These are phyloP conservation scores for Curvularia eragrostidis DNA, from an alignment of 2,329 filamentous ascomycete genomes.

Conservation along the genomic window DNA sequence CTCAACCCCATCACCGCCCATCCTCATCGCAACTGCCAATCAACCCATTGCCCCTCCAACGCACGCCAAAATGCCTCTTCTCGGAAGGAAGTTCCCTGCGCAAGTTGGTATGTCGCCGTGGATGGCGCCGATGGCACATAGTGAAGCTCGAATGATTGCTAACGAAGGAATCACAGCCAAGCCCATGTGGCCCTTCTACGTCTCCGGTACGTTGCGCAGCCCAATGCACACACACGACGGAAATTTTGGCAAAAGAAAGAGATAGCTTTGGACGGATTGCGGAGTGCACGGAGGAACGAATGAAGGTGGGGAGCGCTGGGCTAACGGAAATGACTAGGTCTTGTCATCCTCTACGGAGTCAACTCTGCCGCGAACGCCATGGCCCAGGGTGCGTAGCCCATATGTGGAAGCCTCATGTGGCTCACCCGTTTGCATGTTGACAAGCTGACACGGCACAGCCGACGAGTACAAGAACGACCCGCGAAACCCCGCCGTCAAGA, in stretches of 20 bases:
- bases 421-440: conserved; percentile 2
- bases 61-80: conserved; percentile 52
- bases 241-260: conserved; percentile 1
- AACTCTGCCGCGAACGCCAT: conserved; percentile 81
- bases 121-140: conserved; percentile 6
- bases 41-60: conserved; percentile 41
- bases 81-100: conserved; percentile 61
- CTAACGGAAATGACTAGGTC: conserved; percentile 61
- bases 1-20: conserved; percentile 35
- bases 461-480: conserved; percentile 98
- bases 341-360: conserved; percentile 88
- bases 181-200: conserved; percentile 93
- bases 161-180: conserved; percentile 66
- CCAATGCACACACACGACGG: background rate
- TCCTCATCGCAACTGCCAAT: conserved; percentile 40
- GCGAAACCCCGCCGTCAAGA: conserved; percentile 70
- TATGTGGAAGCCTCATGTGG: background rate
- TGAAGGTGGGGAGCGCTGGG: conserved; percentile 6
- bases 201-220: conserved; percentile 75
- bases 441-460: conserved; percentile 60
- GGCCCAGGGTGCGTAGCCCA: conserved; percentile 72
- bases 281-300: background rate
- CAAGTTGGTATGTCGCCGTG: conserved; percentile 54
- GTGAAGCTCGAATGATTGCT: conserved; percentile 29
- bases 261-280: conserved; percentile 16